These are phyloP conservation scores for Bertia moriformis DNA, from an alignment of 2,329 filamentous ascomycete genomes.

Conservation along the genomic window DNA sequence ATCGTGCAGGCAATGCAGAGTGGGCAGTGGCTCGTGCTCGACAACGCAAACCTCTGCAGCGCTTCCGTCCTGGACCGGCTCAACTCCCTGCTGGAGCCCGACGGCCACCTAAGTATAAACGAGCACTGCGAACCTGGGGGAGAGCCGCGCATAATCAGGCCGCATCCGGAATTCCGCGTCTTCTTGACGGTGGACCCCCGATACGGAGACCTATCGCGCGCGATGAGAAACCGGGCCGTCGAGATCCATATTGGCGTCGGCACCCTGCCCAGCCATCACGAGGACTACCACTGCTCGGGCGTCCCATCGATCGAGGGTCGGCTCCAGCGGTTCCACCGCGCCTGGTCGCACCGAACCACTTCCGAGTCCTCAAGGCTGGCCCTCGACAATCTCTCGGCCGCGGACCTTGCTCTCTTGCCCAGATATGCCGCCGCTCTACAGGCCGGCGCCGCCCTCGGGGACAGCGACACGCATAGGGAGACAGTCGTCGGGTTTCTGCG, in stretches of 20 bases:
- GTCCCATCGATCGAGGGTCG: conserved; percentile 30
- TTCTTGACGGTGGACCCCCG: conserved; percentile 87
- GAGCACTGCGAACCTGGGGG: conserved; percentile 78
- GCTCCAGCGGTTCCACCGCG: conserved; percentile 29
- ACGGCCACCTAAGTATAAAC: conserved; percentile 78
- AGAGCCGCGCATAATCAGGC: conserved; percentile 62
- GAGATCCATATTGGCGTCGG: conserved; percentile 82
- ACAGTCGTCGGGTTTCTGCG: too few relatives aligned
- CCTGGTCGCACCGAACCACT: too few relatives aligned
- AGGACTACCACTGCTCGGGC: conserved; percentile 20
- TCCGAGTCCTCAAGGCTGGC: conserved; percentile 32
- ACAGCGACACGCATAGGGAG: too few relatives aligned
- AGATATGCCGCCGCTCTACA: conserved; percentile 8
- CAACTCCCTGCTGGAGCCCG: conserved; percentile 85
- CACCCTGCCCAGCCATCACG: conserved; percentile 33
- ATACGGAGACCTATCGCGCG: conserved; percentile 83
- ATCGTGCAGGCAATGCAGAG: conserved; percentile 75
- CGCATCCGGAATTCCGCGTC: conserved; percentile 76
- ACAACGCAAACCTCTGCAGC: conserved; percentile 94
- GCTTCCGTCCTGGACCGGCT: conserved; percentile 85
- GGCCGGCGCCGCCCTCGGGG: too few relatives aligned
- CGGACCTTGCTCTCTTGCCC: conserved; percentile 11
- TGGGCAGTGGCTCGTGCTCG: conserved; percentile 84
- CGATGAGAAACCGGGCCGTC: conserved; percentile 88
- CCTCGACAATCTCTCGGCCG: conserved; percentile 14